These are phyloP conservation scores for Colletotrichum chrysophilum DNA, from an alignment of 2,329 filamentous ascomycete genomes.

Conservation along the genomic window DNA sequence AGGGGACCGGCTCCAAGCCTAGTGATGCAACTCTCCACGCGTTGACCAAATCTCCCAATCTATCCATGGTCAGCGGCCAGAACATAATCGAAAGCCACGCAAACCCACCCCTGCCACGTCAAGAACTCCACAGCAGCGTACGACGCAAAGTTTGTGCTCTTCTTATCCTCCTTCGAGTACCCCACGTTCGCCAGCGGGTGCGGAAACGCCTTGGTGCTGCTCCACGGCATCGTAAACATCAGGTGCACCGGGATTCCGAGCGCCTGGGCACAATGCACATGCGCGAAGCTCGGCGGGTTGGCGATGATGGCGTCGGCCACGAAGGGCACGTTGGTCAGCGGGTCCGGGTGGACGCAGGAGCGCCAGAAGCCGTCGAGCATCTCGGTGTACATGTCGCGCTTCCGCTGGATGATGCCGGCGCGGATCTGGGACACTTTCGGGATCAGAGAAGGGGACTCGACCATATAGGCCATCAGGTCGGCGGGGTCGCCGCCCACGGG, in stretches of 20 bases:
- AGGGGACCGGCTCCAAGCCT: conserved; percentile 70
- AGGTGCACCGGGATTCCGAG: conserved; percentile 50
- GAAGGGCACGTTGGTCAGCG: conserved; percentile 37
- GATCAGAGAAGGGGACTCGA: conserved; percentile 31
- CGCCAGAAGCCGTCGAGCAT: conserved; percentile 30
- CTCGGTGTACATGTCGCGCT: conserved; percentile 26
- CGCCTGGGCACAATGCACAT: conserved; percentile 51
- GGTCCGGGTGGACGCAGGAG: conserved; percentile 22
- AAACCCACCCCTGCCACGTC: conserved; percentile 70
- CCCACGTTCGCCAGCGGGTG: conserved; percentile 76
- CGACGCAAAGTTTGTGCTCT: conserved; percentile 72
- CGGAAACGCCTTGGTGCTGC: conserved; percentile 73
- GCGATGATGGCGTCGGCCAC: conserved; percentile 56
- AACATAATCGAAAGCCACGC: neutral
- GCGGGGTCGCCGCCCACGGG: conserved; percentile 58
- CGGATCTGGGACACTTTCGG: conserved; percentile 28
- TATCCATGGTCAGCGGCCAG: neutral
- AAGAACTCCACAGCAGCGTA: conserved; percentile 77
- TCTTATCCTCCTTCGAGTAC: conserved; percentile 50
- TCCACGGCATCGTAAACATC: conserved; percentile 74
- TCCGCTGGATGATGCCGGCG: conserved; percentile 28
- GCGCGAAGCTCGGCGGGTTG: conserved; percentile 53
- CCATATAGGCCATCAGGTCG: conserved; percentile 39
- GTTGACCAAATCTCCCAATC: conserved; percentile 82
- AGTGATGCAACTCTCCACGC: conserved; percentile 73